Evolutionary conservation across 495 filamentous ascomycete genomes (phyloP).

Genomic region (Neohortaea acidophila): DNA sequence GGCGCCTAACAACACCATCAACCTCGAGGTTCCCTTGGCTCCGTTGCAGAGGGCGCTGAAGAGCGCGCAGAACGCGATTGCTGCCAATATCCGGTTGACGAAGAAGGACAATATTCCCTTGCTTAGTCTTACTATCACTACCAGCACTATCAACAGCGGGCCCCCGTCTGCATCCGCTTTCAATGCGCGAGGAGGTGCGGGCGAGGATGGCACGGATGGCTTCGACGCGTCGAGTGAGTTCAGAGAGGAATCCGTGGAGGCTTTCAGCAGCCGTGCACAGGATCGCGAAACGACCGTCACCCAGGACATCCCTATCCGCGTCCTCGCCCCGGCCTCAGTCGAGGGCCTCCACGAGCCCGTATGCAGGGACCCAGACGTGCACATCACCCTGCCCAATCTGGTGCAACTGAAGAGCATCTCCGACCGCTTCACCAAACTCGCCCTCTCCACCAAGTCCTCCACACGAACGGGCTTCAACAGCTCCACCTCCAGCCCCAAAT

Average conservation of each 20-base stretch:
- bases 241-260: slow-evolving; percentile 19
- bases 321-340: slow-evolving; percentile 63
- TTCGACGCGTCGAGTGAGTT: slow-evolving; percentile 6
- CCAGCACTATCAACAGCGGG: slow-evolving; percentile 35
- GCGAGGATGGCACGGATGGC: slow-evolving; percentile 5
- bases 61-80: slow-evolving; percentile 59
- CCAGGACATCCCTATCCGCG: slow-evolving; percentile 90
- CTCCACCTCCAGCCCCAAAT: slow-evolving; percentile 36
- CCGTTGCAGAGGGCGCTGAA: slow-evolving; percentile 73
- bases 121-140: slow-evolving; percentile 69
- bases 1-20: slow-evolving; percentile 66
- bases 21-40: slow-evolving; percentile 78
- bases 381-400: slow-evolving; percentile 75
- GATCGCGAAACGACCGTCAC: slow-evolving; percentile 67
- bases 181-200: slow-evolving; percentile 22
- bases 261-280: slow-evolving; percentile 39
- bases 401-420: slow-evolving; percentile 77
- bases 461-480: slow-evolving; percentile 15
- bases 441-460: slow-evolving; percentile 25
- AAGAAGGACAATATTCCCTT: slow-evolving; percentile 79
- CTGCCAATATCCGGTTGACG: slow-evolving; percentile 73
- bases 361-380: slow-evolving; percentile 81
- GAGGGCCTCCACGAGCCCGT: slow-evolving; percentile 78
- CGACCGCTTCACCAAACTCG: slow-evolving; percentile 82
- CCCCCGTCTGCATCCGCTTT: slow-evolving; percentile 3